Conservation (phyloP, 768 basidiomycete species). For the Tylopilus subfusipes region DNA sequence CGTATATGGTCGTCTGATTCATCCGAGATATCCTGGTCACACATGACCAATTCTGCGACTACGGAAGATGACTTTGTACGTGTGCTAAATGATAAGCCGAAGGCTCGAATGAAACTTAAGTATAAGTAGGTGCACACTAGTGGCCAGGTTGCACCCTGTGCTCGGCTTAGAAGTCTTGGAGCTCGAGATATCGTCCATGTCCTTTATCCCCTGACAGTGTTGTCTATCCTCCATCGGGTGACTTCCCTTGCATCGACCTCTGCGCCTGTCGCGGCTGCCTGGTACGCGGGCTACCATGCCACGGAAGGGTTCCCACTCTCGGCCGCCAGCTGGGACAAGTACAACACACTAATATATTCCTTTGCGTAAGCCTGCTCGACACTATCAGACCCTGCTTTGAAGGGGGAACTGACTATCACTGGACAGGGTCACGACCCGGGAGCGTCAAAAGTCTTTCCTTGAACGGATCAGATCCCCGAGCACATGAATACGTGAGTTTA, state of each 20-base stretch:
- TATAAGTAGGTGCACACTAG: constrained; percentile 16
- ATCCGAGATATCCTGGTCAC: too few relatives aligned
- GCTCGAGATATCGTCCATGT: neutral
- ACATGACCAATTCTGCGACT: too few relatives aligned
- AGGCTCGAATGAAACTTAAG: neutral
- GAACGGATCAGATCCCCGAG: constrained; percentile 42
- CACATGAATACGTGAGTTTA: constrained; percentile 34
- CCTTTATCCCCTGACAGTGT: neutral
- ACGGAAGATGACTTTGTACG: too few relatives aligned
- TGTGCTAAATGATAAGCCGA: too few relatives aligned
- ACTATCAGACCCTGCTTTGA: neutral
- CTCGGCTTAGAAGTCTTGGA: neutral
- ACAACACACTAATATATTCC: constrained; percentile 64
- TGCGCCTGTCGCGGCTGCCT: constrained; percentile 44
- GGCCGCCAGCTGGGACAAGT: constrained; percentile 63
- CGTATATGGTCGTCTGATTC: too few relatives aligned
- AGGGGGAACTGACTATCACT: neutral
- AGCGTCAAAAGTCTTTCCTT: constrained; percentile 32
- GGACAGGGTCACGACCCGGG: constrained; percentile 34
- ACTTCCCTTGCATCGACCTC: neutral
- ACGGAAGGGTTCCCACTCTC: constrained; percentile 47
- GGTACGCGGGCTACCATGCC: constrained; percentile 48
- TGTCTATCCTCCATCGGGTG: neutral
- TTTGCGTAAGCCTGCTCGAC: constrained; percentile 47
- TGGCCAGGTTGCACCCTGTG: neutral